Base-by-base conservation (phyloP, 2,329 filamentous ascomycete species). In the Xenosphaeropsis pyriputrescens region DNA sequence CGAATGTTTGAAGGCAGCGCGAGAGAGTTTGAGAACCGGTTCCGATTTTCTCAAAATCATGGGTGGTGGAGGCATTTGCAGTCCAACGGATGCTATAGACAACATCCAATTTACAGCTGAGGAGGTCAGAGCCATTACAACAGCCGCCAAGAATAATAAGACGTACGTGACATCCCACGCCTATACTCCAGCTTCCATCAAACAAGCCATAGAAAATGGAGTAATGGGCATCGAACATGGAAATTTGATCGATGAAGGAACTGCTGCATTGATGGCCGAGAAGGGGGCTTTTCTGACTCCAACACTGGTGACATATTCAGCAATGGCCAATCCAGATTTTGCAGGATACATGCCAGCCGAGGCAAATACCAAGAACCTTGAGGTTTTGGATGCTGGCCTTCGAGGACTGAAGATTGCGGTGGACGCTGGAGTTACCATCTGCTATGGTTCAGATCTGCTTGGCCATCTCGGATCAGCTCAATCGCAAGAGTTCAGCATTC, bases 1-100 rank as follows among this genome's bases (percentile, higher is more conserved):
- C 0, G 65, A 68, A 33, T 75, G 71, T 43, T 57, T 71, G 31
- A 60, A 61, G 15, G 64, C 57, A 6, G 62, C 65, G 0, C 59
- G 72, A 2, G 69, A 74, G 37, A 65, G 75, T 48, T 50, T 77
- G 0, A 59, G 72, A 2, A 59, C 55, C 7, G 72, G 72, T 2
- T 67, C 69, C 1, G 68, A 76, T 46, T 75, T 76, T 45, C 64
- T 78, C 52, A 77, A 77, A 51, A 70, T 77, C 43, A 75, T 75
- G 70, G 60, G 59, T 1, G 63, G 63, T 4, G 72, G 73, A 2
- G 72, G 73, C 8, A 70, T 77, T 2, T 62, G 66, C 0, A 67
- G 62, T 9, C 68, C 69, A 0, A 72, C 68, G 0, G 72, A 76
- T 47, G 55, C 54, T 29, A 55, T 76, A 9, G 62, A 65, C 6